These are phyloP conservation scores for Thermomyces lanuginosus DNA, from an alignment of 2,329 filamentous ascomycete genomes.

Conservation along the genomic window DNA sequence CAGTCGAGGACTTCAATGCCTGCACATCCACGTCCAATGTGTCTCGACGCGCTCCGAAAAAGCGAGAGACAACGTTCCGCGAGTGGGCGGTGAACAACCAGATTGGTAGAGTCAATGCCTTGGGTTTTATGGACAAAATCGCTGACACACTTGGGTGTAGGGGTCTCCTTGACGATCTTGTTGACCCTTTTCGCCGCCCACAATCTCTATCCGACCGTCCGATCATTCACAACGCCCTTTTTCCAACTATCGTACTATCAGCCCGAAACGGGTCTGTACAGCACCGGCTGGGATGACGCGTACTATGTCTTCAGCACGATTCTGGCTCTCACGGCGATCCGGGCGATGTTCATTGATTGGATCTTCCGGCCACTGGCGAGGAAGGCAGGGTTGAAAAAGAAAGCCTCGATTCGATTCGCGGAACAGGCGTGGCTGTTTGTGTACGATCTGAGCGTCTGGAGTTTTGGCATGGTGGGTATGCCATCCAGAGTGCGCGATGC, in stretches of 20 bases:
- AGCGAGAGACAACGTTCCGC: slow-evolving; percentile 26
- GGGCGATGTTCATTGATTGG: slow-evolving; percentile 76
- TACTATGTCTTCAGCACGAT: slow-evolving; percentile 65
- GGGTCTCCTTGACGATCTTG: slow-evolving; percentile 71
- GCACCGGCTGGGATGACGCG: slow-evolving; percentile 61
- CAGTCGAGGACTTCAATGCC: slow-evolving; percentile 23
- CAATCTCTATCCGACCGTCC: slow-evolving; percentile 62
- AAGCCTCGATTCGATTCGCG: slow-evolving; percentile 66
- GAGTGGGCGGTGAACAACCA: slow-evolving; percentile 63
- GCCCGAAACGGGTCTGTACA: slow-evolving; percentile 50
- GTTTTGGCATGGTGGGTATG: slow-evolving; percentile 57
- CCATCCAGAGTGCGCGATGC: not conserved
- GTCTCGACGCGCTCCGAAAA: slow-evolving; percentile 10
- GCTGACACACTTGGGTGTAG: slow-evolving; percentile 28
- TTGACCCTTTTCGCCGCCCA: slow-evolving; percentile 70
- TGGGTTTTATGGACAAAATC: slow-evolving; percentile 1
- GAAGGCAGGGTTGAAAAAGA: slow-evolving; percentile 57
- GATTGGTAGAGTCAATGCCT: slow-evolving; percentile 44
- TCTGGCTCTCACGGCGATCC: slow-evolving; percentile 70
- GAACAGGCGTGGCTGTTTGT: slow-evolving; percentile 86
- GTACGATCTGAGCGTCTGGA: slow-evolving; percentile 72
- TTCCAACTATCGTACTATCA: slow-evolving; percentile 77
- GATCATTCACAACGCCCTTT: slow-evolving; percentile 69
- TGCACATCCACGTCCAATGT: slow-evolving; percentile 21
- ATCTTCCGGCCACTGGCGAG: slow-evolving; percentile 62